These are phyloP conservation scores for Dictyostelium citrinum DNA, from an alignment of 78 protist species.

Conservation along the genomic window DNA sequence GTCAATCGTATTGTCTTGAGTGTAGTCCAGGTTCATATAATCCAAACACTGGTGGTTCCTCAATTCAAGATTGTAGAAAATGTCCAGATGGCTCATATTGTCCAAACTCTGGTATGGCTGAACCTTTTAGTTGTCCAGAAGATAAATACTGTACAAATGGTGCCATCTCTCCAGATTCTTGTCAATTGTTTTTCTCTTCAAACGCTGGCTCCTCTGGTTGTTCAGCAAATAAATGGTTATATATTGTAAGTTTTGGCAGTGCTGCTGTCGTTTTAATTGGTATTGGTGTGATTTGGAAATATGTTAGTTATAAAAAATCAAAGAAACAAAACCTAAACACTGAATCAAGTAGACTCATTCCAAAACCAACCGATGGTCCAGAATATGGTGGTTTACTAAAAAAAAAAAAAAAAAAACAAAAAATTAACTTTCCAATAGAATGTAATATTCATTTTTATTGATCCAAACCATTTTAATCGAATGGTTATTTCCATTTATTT, in stretches of 20 bases:
- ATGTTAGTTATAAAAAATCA: slow-evolving; percentile 1
- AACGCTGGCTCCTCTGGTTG: slow-evolving; percentile 3
- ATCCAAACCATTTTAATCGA: background rate
- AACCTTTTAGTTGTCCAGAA: slow-evolving; percentile 29
- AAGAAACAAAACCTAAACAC: background rate
- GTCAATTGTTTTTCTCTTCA: slow-evolving; percentile 1
- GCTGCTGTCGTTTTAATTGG: background rate
- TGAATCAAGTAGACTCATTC: slow-evolving; percentile 55
- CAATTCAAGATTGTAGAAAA: background rate
- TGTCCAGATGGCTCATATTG: slow-evolving; percentile 63
- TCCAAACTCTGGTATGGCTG: background rate
- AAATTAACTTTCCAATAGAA: background rate
- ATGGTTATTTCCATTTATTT: background rate
- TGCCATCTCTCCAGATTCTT: background rate
- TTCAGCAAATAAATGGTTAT: slow-evolving; percentile 36
- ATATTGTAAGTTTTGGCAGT: slow-evolving; percentile 38
- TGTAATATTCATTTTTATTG: background rate
- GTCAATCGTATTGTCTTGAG: background rate
- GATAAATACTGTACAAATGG: slow-evolving; percentile 18
- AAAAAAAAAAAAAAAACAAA: background rate
- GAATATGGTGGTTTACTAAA: slow-evolving; percentile 69
- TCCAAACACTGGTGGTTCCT: background rate
- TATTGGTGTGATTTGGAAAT: background rate
- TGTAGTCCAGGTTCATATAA: slow-evolving; percentile 44
- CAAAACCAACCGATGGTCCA: slow-evolving; percentile 73